Conservation (phyloP, 1,284 basidiomycete genomes). For the Flammula alnicola region DNA sequence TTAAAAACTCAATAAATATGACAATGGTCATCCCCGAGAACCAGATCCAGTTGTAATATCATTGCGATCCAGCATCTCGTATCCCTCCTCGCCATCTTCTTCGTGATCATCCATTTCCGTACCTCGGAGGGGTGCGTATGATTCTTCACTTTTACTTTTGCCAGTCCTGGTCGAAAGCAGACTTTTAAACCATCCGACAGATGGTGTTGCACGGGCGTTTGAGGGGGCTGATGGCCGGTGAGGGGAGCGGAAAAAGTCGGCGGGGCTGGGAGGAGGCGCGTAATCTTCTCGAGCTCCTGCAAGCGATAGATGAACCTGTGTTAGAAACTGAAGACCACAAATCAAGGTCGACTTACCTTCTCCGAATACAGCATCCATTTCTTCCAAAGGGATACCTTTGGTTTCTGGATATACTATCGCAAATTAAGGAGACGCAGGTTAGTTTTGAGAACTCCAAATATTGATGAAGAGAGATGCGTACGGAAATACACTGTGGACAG, state of each 20-base stretch:
- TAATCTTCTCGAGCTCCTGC: not conserved
- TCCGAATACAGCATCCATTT: constrained; percentile 84
- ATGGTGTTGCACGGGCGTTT: not conserved
- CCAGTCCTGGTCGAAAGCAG: not conserved
- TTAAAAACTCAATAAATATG: no score
- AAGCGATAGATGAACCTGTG: not conserved
- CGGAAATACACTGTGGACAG: constrained; percentile 68
- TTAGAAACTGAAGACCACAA: not conserved
- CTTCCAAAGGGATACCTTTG: constrained; percentile 80
- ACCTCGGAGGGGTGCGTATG: not conserved
- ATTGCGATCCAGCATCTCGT: constrained; percentile 2
- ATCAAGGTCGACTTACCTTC: constrained; percentile 55
- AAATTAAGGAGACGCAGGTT: constrained; percentile 5
- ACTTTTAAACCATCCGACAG: not conserved
- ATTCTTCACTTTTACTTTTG: not conserved
- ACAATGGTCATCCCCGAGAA: not conserved
- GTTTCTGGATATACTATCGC: constrained; percentile 85
- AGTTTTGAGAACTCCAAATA: constrained; percentile 3
- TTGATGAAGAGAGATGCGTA: constrained; percentile 37
- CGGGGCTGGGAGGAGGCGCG: not conserved
- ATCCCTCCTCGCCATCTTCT: constrained; percentile 2
- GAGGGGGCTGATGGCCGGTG: not conserved
- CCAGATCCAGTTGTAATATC: not conserved
- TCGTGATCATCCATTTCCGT: not conserved
- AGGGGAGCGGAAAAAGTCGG: constrained; percentile 4